Evolutionary conservation across 1,284 basidiomycete genomes (phyloP), one percentile per base, ranked within the genome.

Genomic region (Prillingera fragicola): DNA sequence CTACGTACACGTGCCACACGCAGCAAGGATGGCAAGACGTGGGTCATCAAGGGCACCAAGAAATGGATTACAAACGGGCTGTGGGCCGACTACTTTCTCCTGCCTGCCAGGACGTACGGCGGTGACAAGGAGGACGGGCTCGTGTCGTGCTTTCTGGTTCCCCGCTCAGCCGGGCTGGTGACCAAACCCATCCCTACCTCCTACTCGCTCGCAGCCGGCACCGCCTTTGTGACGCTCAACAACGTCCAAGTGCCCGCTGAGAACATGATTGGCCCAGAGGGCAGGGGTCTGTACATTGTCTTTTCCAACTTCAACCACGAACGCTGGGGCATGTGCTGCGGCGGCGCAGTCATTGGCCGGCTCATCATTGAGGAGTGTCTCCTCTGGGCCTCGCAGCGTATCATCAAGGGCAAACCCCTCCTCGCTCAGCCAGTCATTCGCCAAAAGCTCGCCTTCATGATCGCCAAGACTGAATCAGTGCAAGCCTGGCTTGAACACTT

Each of bases 21-120:
- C 68, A 83, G 78, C 27, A 80, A 84, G 48, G 89, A 92, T 60
- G 89, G 87, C 27, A 71, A 85, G 55, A 67, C 68, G 55, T 77
- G 74, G 65, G 81, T 87, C 44, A 81, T 92, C 55, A 88, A 87
- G 55, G 89, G 88, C 8, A 89, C 86, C 7, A 92, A 94, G 71
- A 75, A 75, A 57, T 95, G 91, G 91, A 96, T 96, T 60, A 92
- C 91, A 34, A 95, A 90, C 58, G 88, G 86, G 38, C 73, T 71
- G 67, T 68, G 67, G 45, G 65, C 68, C 33, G 67, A 70, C 43
- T 72, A 70, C 59, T 70, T 70, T 43, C 65, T 61, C 23, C 63
- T 70, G 28, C 65, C 62, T 3, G 48, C 50, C 15, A 59, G 55
- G 44, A 44, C 39, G n/a, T n/a, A n/a, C n/a, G n/a, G n/a, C 21